Conservation (phyloP, 2,329 filamentous ascomycete species). For the Colletotrichum sp. region DNA sequence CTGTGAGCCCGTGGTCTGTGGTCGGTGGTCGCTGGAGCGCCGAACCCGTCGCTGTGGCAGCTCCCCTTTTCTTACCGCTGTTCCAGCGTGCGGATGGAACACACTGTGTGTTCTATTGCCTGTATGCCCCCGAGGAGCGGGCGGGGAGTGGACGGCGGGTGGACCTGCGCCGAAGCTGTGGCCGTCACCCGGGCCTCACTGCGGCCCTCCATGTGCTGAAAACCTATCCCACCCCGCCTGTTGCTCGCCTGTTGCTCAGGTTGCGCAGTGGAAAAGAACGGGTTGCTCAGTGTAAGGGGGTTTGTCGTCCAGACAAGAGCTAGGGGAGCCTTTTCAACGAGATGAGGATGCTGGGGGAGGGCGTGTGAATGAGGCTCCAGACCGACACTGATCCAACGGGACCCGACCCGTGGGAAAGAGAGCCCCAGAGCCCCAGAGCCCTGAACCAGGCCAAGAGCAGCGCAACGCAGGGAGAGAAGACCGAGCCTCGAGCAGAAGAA, state of each 20-base stretch:
- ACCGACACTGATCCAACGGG: neutral
- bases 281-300: conserved; percentile 19
- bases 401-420: neutral
- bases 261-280: conserved; percentile 3
- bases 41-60: neutral
- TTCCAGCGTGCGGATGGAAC: neutral
- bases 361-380: neutral
- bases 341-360: neutral
- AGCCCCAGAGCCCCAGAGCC: neutral
- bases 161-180: neutral
- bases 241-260: conserved; percentile 1
- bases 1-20: conserved; percentile 17
- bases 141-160: neutral
- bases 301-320: neutral
- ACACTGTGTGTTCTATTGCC: neutral
- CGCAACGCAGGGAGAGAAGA: neutral
- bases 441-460: neutral
- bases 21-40: conserved; percentile 1
- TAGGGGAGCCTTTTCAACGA: neutral
- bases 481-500: neutral
- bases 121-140: neutral
- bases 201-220: neutral
- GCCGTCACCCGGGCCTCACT: neutral
- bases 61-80: neutral
- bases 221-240: neutral